Evolutionary conservation across 148 eudicot genomes (phyloP).

Genomic region (Rhododendron williamsianum): DNA sequence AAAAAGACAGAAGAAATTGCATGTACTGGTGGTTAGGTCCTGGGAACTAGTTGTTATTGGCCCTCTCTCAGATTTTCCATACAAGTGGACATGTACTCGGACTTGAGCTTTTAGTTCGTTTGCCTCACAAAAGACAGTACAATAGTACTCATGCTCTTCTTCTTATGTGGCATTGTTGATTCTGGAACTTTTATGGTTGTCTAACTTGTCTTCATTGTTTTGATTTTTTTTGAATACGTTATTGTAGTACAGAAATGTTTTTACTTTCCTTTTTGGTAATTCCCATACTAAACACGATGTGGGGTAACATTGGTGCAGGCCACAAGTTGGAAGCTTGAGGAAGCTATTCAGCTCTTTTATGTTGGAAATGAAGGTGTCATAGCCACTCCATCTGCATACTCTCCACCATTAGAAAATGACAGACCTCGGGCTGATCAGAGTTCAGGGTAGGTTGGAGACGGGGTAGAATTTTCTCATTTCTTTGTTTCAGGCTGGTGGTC

Average conservation of each 20-base stretch:
- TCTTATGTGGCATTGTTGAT: background rate
- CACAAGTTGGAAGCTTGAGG: slow-evolving; percentile 95
- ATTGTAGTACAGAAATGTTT: background rate
- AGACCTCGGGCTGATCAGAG: slow-evolving; percentile 29
- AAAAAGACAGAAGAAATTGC: background rate
- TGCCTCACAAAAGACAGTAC: background rate
- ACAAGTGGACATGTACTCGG: background rate
- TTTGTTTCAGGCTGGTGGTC: background rate
- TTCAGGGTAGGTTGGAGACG: slow-evolving; percentile 37
- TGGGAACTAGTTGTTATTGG: background rate
- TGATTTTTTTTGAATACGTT: background rate
- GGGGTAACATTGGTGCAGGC: slow-evolving; percentile 43
- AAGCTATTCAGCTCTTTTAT: slow-evolving; percentile 92
- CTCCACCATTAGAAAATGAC: slow-evolving; percentile 40
- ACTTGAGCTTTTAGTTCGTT: background rate
- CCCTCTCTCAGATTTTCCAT: background rate
- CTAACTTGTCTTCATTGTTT: background rate
- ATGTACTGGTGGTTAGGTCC: background rate
- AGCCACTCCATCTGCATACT: slow-evolving; percentile 30
- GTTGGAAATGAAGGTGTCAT: slow-evolving; percentile 70
- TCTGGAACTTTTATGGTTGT: background rate
- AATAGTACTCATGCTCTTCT: background rate
- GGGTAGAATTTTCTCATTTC: background rate
- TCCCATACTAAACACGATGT: background rate
- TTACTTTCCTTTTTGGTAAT: background rate